Evolutionary conservation across 2,329 filamentous ascomycete genomes (phyloP), one percentile per base, ranked within the genome.

Genomic region (Amphichorda felina): DNA sequence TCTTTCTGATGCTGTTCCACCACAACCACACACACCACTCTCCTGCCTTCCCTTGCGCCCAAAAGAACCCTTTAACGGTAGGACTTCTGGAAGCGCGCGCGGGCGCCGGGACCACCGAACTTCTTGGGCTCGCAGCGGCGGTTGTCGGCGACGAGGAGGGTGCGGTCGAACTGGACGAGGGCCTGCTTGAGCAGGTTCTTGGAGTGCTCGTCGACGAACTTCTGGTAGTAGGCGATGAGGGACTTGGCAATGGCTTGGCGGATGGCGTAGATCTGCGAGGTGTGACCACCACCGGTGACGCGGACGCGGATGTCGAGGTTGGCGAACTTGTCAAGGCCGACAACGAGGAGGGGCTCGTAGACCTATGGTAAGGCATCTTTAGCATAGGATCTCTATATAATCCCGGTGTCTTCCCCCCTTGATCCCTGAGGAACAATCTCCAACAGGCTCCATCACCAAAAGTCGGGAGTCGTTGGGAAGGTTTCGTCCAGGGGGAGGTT

Each of bases 121-220:
- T 95, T 95, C 88, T 96, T 96, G 71, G 89, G 89, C 79, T 98
- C 91, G 69, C 86, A 91, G 57, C 91, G 85, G 68, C 91, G 83
- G 82, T 94, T 95, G 71, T 98, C 91, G 68, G 91, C 91, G 57
- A 98, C 91, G 60, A 98, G 83, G 51, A 98, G 82, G 63, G 87
- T 94, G 61, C 88, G 80, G 76, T 94, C 87, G 75, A 89, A 98
- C 66, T 87, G 79, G 59, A 89, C 84, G 54, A 98, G 80, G 52
- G 85, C 84, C 71, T 89, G 82, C 86, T 96, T 98, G 61, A 98
- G 79, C 70, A 87, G 76, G 80, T 96, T 95, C 84, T 98, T 98
- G 74, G 83, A 86, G 83, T 96, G 88, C 83, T 98, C 91, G 63
- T 98, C 91, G 69, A 96, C 86, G 73, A 81, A 98, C 79, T 98